Percentiles rank a stretch among this genome's conserved stretches.
Conservation (phyloP, 352 stramenopile genomes). For the Globisporangium cystogenes region DNA sequence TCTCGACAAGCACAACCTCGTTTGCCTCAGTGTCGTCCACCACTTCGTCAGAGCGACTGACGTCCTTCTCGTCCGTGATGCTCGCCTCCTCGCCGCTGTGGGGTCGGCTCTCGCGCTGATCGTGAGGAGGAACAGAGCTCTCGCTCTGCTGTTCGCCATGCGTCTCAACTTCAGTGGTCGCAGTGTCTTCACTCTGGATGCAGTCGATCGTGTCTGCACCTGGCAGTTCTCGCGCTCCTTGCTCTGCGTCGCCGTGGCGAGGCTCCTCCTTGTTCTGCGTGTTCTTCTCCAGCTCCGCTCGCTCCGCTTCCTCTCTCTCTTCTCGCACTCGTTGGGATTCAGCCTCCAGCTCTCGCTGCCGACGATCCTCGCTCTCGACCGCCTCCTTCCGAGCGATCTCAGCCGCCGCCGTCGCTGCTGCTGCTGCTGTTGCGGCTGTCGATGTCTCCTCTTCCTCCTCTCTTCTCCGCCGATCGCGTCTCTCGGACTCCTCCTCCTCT, state of each 20-base stretch:
- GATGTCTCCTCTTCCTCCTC: neutral
- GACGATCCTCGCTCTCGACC: neutral
- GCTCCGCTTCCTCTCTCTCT: slow-evolving; percentile 7
- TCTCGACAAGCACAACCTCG: too few relatives aligned
- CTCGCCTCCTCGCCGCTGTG: too few relatives aligned
- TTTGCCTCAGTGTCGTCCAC: too few relatives aligned
- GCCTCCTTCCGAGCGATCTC: neutral
- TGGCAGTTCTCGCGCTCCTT: neutral
- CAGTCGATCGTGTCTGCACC: too few relatives aligned
- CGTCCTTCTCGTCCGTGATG: too few relatives aligned
- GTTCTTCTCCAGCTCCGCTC: neutral
- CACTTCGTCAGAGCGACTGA: too few relatives aligned
- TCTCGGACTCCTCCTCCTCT: slow-evolving; percentile 6
- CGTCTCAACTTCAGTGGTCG: too few relatives aligned
- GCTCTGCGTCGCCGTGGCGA: neutral
- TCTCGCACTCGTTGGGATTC: slow-evolving; percentile 5
- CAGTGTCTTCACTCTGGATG: too few relatives aligned
- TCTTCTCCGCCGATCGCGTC: neutral
- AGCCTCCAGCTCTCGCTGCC: slow-evolving; percentile 10
- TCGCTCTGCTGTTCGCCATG: too few relatives aligned
- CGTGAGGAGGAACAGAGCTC: too few relatives aligned
- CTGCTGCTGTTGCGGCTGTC: neutral
- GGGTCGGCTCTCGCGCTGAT: too few relatives aligned
- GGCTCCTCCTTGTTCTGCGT: neutral
- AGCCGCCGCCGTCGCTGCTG: neutral